Evolutionary conservation across 2,329 filamentous ascomycete genomes (phyloP).

Genomic region (Aspergillus fructus): DNA sequence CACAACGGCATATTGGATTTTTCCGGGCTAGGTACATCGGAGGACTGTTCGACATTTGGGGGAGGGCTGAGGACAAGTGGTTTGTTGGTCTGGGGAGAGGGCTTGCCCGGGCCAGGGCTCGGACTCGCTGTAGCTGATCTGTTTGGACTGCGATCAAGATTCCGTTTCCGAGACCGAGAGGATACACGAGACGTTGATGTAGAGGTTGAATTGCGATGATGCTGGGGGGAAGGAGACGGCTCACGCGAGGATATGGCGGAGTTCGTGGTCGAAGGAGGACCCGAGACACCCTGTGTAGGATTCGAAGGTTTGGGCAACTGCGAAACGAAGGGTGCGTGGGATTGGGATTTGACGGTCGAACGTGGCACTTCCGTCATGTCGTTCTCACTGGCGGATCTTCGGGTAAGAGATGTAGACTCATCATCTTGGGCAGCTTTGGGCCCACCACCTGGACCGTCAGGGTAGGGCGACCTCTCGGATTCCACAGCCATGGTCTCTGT

Average conservation of each 20-base stretch:
- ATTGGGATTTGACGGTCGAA: constrained; percentile 27
- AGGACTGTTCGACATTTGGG: constrained; percentile 58
- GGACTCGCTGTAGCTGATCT: constrained; percentile 50
- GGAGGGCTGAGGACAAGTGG: constrained; percentile 62
- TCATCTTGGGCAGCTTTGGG: constrained; percentile 28
- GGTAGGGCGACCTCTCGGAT: constrained; percentile 38
- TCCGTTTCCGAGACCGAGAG: constrained; percentile 64
- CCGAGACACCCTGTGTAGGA: constrained; percentile 26
- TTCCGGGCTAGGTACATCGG: constrained; percentile 63
- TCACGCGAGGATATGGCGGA: constrained; percentile 52
- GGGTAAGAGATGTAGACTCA: constrained; percentile 25
- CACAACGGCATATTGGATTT: constrained; percentile 54
- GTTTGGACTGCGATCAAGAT: constrained; percentile 64
- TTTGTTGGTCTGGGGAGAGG: constrained; percentile 63
- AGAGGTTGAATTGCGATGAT: constrained; percentile 30
- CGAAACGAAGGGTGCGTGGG: constrained; percentile 26
- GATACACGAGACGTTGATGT: constrained; percentile 34
- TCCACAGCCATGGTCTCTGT: constrained; percentile 35
- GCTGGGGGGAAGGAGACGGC: constrained; percentile 43
- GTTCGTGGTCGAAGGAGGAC: constrained; percentile 41
- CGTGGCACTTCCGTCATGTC: constrained; percentile 31
- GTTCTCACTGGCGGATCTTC: constrained; percentile 29
- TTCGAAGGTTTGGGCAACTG: constrained; percentile 34
- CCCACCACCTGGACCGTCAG: constrained; percentile 31
- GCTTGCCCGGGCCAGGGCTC: constrained; percentile 31